Evolutionary conservation across 2,329 filamentous ascomycete genomes (phyloP), one percentile per base, ranked within the genome.

Genomic region (Hortaea sp.): DNA sequence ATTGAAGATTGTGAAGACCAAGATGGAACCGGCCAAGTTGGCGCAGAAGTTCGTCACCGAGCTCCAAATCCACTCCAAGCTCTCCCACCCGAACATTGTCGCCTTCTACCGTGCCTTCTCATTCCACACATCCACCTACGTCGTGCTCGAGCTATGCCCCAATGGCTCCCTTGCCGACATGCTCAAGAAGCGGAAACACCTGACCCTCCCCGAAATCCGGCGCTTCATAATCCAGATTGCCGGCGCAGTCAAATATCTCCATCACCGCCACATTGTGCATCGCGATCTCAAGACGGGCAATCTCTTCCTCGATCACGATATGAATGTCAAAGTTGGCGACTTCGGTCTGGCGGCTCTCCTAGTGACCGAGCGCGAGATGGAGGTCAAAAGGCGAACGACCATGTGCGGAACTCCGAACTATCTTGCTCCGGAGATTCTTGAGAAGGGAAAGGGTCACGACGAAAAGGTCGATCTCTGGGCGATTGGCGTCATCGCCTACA

Each of bases 381-480:
- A 82, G 65, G 88, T 79, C 45, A 70, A 75, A 56, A 81, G 92
- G 53, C 79, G 94, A 59, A 95, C 88, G 28, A 98, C 92, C 5
- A 79, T 98, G 49, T 98, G 92, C 58, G 92, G 92, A 48, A 98
- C 92, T 4, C 92, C 92, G 1, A 98, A 98, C 66, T 98, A 98
- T 64, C 95, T 98, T 57, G 92, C 92, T 0, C 92, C 92, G 0
- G 92, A 98, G 62, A 95, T 98, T 51, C 69, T 98, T 43, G 20
- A 95, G 61, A 95, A 92, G 72, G 92, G 87, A 62, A 88, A 90
- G 58, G 92, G 92, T 0, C 92, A 98, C 63, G 92, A 95, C 55
- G 89, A 97, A 63, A 95, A 94, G 73, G 92, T 98, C 3, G 92
- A 98, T 63, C 86, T 98, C 46, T 98, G 94, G 94, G 95, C 90